Percentiles rank a stretch among this genome's conserved stretches.
phyloP scores from a whole-genome alignment of 257 asterid genomes.

The Ehretia macrophylla region DNA sequence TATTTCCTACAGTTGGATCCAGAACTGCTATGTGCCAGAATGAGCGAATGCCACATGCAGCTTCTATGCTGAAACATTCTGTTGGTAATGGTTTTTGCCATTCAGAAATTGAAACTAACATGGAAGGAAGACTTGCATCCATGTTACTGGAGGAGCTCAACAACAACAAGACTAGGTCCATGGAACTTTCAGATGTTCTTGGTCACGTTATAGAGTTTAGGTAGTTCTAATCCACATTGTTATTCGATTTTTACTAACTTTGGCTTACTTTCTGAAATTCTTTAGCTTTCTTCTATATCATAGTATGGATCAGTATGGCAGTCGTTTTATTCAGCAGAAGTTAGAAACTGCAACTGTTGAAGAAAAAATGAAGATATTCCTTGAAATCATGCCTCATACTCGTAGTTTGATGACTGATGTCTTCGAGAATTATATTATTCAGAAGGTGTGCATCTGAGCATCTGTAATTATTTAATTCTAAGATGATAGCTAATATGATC shows the following conservation, averaged over 20 bases:
- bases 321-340: slow-evolving; percentile 93
- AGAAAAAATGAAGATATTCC: slow-evolving; percentile 69
- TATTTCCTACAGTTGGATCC: slow-evolving; percentile 29
- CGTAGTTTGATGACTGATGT: slow-evolving; percentile 75
- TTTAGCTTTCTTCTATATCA: slow-evolving; percentile 11
- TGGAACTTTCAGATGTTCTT: slow-evolving; percentile 63
- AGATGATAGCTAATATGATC: slow-evolving; percentile 8
- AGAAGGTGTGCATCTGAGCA: slow-evolving; percentile 49
- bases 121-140: slow-evolving; percentile 43
- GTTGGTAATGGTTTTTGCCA: slow-evolving; percentile 31
- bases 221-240: slow-evolving; percentile 27
- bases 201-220: slow-evolving; percentile 76
- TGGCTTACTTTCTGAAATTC: not conserved
- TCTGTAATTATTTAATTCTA: slow-evolving; percentile 1
- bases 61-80: slow-evolving; percentile 25
- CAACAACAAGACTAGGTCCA: slow-evolving; percentile 54
- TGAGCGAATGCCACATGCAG: too few relatives aligned
- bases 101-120: slow-evolving; percentile 33
- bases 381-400: slow-evolving; percentile 62
- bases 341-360: slow-evolving; percentile 69
- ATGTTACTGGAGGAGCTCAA: slow-evolving; percentile 53
- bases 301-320: slow-evolving; percentile 90
- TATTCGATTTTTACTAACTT: not conserved
- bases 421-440: slow-evolving; percentile 88
- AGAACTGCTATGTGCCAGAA: too few relatives aligned